These are phyloP conservation scores for Amanita polypyramis DNA, from an alignment of 768 basidiomycete species.

Conservation along the genomic window DNA sequence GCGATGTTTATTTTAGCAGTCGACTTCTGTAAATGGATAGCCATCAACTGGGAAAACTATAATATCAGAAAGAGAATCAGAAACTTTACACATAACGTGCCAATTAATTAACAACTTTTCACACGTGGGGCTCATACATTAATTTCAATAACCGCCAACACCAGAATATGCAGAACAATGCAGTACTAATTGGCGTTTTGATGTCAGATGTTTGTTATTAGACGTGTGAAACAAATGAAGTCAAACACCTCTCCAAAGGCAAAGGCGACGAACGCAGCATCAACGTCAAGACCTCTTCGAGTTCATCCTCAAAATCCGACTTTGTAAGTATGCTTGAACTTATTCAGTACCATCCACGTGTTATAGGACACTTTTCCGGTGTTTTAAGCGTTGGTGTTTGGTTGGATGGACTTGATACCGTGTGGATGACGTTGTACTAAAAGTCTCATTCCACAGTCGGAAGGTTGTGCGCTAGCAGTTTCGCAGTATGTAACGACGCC, in stretches of 20 bases:
- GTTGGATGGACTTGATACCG: conserved; percentile 25
- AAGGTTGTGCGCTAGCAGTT: conserved; percentile 26
- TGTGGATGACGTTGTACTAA: conserved; percentile 27
- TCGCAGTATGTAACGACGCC: conserved; percentile 26
- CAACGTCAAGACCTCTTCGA: conserved; percentile 30
- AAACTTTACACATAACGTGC: background rate
- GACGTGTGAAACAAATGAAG: background rate
- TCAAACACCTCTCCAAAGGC: background rate
- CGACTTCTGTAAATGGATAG: background rate
- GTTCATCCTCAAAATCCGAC: conserved; percentile 27
- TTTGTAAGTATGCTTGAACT: conserved; percentile 25
- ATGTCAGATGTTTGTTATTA: background rate
- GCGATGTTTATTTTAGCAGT: conserved; percentile 32
- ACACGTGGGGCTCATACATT: too few species aligned
- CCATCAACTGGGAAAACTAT: background rate
- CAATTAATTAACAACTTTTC: too few species aligned
- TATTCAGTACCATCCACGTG: conserved; percentile 7
- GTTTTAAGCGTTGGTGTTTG: conserved; percentile 17
- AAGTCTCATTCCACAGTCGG: conserved; percentile 20
- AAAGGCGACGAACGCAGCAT: conserved; percentile 18
- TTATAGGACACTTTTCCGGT: conserved; percentile 13
- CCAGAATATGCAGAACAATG: too few species aligned
- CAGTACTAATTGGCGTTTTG: too few species aligned
- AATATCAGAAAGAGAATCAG: background rate
- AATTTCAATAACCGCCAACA: too few species aligned